Evolutionary conservation across 164 flowering plant genomes (phyloP), one percentile per base, ranked within the genome.

Genomic region (Liriodendron chinense): DNA sequence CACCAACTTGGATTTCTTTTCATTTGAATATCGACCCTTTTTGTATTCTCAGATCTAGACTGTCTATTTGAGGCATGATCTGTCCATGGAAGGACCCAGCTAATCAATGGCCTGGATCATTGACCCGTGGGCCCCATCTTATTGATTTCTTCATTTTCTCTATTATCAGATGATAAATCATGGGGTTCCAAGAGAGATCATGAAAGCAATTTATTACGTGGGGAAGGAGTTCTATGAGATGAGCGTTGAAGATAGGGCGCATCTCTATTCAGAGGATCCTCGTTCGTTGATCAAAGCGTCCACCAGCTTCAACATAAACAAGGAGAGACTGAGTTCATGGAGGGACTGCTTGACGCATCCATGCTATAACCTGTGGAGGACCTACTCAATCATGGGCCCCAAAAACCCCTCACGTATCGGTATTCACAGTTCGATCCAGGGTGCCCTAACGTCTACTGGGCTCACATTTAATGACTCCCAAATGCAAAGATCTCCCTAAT

Each of bases 251-350:
- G 61, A 56, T 56, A 65, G 68, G 23, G 68, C 68, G 1, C 24
- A 16, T 21, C 12, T 65, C 13, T 65, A 65, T 10, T 65, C 28
- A 9, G 68, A 20, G 23, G 68, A 65, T 23, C 68, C 68, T 21
- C 13, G n/a, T 21, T 21, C 24, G 23, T 25, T 21, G 28, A 65
- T 25, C n/a, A 65, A 21, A 21, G 68, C 16, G 24, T 3, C 68
- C 24, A 65, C 68, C 25, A 65, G 23, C 68, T 65, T 65, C 28
- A 65, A 65, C 68, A 65, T 20, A 65, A 16, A 65, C 68, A 65
- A 25, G 68, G 68, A 65, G 24, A 65, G 4, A 25, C 3, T 7
- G 24, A 2, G 68, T 4, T 21, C 28, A 21, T 65, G 68, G 68
- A 65, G 68, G 28, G 68, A 65, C 28, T 20, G 13, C 2, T 20